These are phyloP conservation scores for Stemphylium beticola DNA, from an alignment of 2,329 filamentous ascomycete species.

Conservation along the genomic window DNA sequence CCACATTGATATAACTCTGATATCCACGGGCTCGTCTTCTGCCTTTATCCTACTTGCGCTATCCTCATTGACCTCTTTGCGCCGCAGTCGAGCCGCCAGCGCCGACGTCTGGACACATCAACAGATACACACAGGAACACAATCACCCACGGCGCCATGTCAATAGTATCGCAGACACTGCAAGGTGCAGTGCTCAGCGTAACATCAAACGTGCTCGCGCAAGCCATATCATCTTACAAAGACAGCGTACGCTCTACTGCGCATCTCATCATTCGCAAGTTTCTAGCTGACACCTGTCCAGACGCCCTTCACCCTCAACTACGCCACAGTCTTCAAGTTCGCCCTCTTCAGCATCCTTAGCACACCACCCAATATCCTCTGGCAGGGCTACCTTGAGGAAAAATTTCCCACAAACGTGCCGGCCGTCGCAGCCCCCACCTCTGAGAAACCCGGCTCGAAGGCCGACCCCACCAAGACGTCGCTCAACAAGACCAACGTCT, in stretches of 20 bases:
- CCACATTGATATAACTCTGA: conserved; percentile 10
- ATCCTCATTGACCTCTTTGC: neutral
- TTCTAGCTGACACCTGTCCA: conserved; percentile 41
- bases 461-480: conserved; percentile 33
- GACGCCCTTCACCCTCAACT: conserved; percentile 68
- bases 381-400: conserved; percentile 81
- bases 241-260: conserved; percentile 56
- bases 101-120: neutral
- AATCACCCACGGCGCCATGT: conserved; percentile 27
- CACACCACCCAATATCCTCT: conserved; percentile 83
- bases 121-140: neutral
- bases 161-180: conserved; percentile 50
- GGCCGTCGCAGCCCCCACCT: conserved; percentile 22
- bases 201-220: conserved; percentile 75
- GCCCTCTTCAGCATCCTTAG: conserved; percentile 73
- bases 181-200: conserved; percentile 71
- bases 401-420: conserved; percentile 68
- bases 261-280: neutral
- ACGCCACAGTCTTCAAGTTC: conserved; percentile 76
- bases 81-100: neutral
- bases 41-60: neutral
- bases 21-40: neutral
- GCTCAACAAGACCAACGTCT: conserved; percentile 67
- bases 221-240: conserved; percentile 69
- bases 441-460: conserved; percentile 40